Evolutionary conservation across 108 stramenopile species (phyloP).

Genomic region (Nannochloropsis gaditana): DNA sequence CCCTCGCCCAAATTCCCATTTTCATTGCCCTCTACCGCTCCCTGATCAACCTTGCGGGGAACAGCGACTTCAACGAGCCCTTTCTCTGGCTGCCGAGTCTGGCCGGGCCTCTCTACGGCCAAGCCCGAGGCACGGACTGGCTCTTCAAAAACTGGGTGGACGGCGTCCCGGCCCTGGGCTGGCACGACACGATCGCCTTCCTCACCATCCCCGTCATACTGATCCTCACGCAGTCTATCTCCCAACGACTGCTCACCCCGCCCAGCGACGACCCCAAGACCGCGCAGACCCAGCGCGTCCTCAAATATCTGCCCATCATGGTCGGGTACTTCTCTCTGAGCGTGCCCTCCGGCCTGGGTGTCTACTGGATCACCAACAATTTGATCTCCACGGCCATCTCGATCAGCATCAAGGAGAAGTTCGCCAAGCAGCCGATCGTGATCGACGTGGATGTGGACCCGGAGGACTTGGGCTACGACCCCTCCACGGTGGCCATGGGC

Average conservation of each 20-base stretch:
- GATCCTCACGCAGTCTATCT: slow-evolving; percentile 75
- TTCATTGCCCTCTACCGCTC: slow-evolving; percentile 88
- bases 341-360: slow-evolving; percentile 76
- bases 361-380: slow-evolving; percentile 91
- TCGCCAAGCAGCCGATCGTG: not conserved
- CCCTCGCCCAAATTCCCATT: slow-evolving; percentile 78
- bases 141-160: slow-evolving; percentile 61
- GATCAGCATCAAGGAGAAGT: slow-evolving; percentile 61
- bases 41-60: slow-evolving; percentile 69
- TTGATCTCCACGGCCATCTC: slow-evolving; percentile 73
- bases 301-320: slow-evolving; percentile 77
- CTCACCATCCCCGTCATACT: slow-evolving; percentile 80
- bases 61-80: slow-evolving; percentile 72
- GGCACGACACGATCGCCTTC: slow-evolving; percentile 81
- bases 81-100: slow-evolving; percentile 83
- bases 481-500: not conserved
- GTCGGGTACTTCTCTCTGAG: slow-evolving; percentile 83
- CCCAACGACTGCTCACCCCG: slow-evolving; percentile 52
- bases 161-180: slow-evolving; percentile 78
- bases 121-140: slow-evolving; percentile 77
- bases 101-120: slow-evolving; percentile 82
- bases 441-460: not conserved
- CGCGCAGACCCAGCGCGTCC: slow-evolving; percentile 52
- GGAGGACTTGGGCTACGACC: slow-evolving; percentile 13
- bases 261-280: slow-evolving; percentile 16